A percentile compares a stretch with the other conserved stretches of the same genome.
These are phyloP conservation scores for Annulohypoxylon maeteangense DNA, from an alignment of 495 filamentous ascomycete species.

Conservation along the genomic window DNA sequence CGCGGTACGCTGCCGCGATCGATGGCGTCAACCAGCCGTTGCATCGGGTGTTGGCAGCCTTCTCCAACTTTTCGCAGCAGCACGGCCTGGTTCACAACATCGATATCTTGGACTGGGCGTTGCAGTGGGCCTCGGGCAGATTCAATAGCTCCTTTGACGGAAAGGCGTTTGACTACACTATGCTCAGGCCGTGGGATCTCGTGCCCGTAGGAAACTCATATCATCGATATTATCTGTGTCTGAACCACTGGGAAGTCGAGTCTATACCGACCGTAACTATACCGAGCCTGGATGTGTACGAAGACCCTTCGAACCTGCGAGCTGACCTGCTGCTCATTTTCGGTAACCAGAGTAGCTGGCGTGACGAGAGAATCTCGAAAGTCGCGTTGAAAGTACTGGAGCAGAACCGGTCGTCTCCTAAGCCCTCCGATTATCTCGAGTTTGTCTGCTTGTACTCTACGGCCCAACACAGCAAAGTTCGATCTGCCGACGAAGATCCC, in stretches of 20 bases:
- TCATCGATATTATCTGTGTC: conserved; percentile 46
- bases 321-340: conserved; percentile 46
- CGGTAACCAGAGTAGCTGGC: conserved; percentile 45
- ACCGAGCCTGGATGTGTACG: conserved; percentile 31
- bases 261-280: conserved; percentile 40
- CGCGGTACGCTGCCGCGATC: conserved; percentile 40
- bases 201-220: conserved; percentile 42
- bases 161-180: conserved; percentile 46
- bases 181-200: conserved; percentile 48
- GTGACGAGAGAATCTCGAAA: conserved; percentile 41
- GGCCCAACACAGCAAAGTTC: conserved; percentile 35
- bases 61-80: conserved; percentile 41
- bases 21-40: conserved; percentile 41
- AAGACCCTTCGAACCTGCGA: conserved; percentile 42
- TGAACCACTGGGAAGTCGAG: conserved; percentile 45
- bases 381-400: conserved; percentile 36
- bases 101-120: conserved; percentile 42
- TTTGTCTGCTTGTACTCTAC: conserved; percentile 44
- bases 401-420: conserved; percentile 34
- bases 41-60: conserved; percentile 36
- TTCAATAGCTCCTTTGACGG: conserved; percentile 46
- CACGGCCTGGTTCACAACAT: conserved; percentile 39
- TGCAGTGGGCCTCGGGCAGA: conserved; percentile 41
- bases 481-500: conserved; percentile 20
- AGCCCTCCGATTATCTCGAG: conserved; percentile 42